Evolutionary conservation across 1,139 yeast genomes (phyloP), one percentile per base, ranked within the genome.

Genomic region (Pichia sp.): DNA sequence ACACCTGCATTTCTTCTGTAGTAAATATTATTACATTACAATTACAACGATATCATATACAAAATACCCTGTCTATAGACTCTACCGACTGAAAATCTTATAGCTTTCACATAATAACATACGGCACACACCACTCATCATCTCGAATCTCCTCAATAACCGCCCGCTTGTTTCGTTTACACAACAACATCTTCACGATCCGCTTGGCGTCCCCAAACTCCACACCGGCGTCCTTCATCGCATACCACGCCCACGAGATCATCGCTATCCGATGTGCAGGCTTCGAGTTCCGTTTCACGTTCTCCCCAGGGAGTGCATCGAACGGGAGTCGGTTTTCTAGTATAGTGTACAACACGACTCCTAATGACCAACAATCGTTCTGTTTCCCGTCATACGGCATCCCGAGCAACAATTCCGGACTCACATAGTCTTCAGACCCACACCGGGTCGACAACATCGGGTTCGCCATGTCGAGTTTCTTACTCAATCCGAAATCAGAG

Each of bases 401-500:
- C 0, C 98, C 98, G 82, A 93, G 81, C 36, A 93, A 70, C 32
- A 93, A 70, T 64, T 93, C 99, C 0, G 98, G 99, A 0, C 96
- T 83, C 3, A 93, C 96, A 58, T 93, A 93, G 64, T 93, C 98
- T 55, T 89, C 96, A 1, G 96, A 86, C 0, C 99, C 99, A 66
- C 99, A 93, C 50, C 98, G 69, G 1, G 98, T 91, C 2, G 85
- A 74, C 27, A 94, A 72, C 48, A 84, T 58, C 35, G 90, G 88
- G 53, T 77, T 72, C 0, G 69, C 71, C 1, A 77, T 75, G 41
- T 76, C 78, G 19, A 91, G 74, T 46, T 73, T 70, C 57, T 89
- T 83, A 14, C 96, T 85, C 24, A 93, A 73, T 0, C 99, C 99
- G 67, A 93, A 83, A 69, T 93, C 99, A 0, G 96, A 84, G 38